These are phyloP conservation scores for Russula ochroleuca DNA, from an alignment of 768 basidiomycete species.

Conservation along the genomic window DNA sequence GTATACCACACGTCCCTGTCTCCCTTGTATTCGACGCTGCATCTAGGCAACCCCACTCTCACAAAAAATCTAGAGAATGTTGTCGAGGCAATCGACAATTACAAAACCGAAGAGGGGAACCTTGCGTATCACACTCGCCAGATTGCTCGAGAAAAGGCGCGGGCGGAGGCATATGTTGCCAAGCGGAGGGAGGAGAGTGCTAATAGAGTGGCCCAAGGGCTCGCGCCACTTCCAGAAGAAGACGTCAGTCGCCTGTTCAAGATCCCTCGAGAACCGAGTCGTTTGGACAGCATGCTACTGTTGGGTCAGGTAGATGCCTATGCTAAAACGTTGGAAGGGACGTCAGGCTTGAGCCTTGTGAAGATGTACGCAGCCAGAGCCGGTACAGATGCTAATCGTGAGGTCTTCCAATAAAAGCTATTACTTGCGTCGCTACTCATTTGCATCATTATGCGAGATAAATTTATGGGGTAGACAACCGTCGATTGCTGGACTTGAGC, in stretches of 20 bases:
- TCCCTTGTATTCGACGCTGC: slow-evolving; percentile 62
- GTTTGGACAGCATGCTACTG: slow-evolving; percentile 80
- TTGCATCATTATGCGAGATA: not conserved
- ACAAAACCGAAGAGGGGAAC: slow-evolving; percentile 89
- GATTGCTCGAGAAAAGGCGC: slow-evolving; percentile 77
- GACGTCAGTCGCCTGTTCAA: slow-evolving; percentile 81
- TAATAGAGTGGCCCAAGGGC: slow-evolving; percentile 70
- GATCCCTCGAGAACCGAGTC: slow-evolving; percentile 82
- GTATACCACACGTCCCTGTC: slow-evolving; percentile 39
- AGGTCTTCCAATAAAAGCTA: slow-evolving; percentile 9
- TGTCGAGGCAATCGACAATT: slow-evolving; percentile 78
- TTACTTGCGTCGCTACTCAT: not conserved
- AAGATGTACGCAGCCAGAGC: slow-evolving; percentile 76
- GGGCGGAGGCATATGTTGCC: slow-evolving; percentile 72
- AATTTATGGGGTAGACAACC: not conserved
- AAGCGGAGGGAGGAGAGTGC: slow-evolving; percentile 90
- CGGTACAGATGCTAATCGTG: slow-evolving; percentile 29
- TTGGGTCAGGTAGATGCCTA: slow-evolving; percentile 86
- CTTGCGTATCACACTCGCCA: slow-evolving; percentile 84
- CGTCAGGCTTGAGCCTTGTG: slow-evolving; percentile 57
- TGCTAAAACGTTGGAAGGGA: slow-evolving; percentile 68
- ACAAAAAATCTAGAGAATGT: slow-evolving; percentile 79
- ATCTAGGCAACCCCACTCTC: slow-evolving; percentile 65
- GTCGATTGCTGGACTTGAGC: not conserved
- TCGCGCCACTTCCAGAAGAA: slow-evolving; percentile 84